phyloP scores from a whole-genome alignment of 169 alveolate species.

The Plasmodium chabaudi region DNA sequence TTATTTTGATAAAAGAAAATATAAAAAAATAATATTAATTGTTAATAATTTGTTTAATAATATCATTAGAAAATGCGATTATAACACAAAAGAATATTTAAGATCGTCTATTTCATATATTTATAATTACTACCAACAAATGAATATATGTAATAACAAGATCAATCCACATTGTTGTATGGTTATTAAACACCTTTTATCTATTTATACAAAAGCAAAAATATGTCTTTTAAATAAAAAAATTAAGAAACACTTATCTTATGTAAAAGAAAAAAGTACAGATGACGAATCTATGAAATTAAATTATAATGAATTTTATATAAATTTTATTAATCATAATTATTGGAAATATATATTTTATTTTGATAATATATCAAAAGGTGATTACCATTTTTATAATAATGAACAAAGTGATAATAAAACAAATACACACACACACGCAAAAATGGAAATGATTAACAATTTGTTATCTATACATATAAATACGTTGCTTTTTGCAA shows the following conservation, averaged over 20 bases:
- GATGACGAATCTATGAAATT: slow-evolving; percentile 35
- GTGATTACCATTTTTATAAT: background rate
- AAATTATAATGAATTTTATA: slow-evolving; percentile 34
- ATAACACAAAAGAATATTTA: slow-evolving; percentile 76
- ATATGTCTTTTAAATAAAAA: slow-evolving; percentile 61
- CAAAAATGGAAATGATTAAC: slow-evolving; percentile 24
- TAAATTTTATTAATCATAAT: slow-evolving; percentile 8
- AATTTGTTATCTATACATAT: slow-evolving; percentile 50
- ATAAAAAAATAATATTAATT: slow-evolving; percentile 41
- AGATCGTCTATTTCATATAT: slow-evolving; percentile 68
- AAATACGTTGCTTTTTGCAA: slow-evolving; percentile 46
- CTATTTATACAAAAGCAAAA: slow-evolving; percentile 42
- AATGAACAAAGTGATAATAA: background rate
- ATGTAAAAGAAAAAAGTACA: slow-evolving; percentile 29
- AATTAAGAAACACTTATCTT: slow-evolving; percentile 40
- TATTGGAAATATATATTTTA: slow-evolving; percentile 52
- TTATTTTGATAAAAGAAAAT: slow-evolving; percentile 55
- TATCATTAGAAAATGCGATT: slow-evolving; percentile 64
- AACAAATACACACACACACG: background rate
- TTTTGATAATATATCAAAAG: background rate
- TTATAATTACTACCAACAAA: slow-evolving; percentile 73
- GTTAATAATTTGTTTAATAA: slow-evolving; percentile 36
- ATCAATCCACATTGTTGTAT: slow-evolving; percentile 60
- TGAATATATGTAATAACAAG: slow-evolving; percentile 36
- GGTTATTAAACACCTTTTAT: slow-evolving; percentile 55